phyloP scores from a whole-genome alignment of 306 rosid species.

The Nissolia schottii region DNA sequence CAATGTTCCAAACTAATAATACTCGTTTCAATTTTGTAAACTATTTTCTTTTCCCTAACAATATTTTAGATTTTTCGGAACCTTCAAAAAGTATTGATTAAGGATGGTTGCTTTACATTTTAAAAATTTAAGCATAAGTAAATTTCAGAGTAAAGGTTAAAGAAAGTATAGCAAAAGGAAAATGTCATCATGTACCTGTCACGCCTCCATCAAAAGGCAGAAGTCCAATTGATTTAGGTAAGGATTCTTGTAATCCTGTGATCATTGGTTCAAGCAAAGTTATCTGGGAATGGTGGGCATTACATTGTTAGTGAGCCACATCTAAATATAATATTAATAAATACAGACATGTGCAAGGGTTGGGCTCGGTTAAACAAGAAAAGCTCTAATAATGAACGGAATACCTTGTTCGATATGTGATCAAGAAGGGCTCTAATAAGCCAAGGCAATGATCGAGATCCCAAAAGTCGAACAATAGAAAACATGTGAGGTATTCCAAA shows the following conservation, averaged over 20 bases:
- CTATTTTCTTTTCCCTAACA: neutral
- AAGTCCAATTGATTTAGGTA: constrained; percentile 92
- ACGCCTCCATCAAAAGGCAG: constrained; percentile 98
- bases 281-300: constrained; percentile 45
- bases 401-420: constrained; percentile 94
- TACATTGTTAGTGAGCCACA: constrained; percentile 20
- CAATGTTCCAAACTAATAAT: neutral
- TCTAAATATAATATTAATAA: neutral
- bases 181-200: constrained; percentile 53
- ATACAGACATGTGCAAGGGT: neutral
- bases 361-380: too few relatives aligned
- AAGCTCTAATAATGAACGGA: constrained; percentile 20
- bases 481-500: constrained; percentile 94
- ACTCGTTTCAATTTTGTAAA: neutral
- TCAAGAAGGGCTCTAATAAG: constrained; percentile 93
- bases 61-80: neutral
- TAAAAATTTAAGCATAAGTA: neutral
- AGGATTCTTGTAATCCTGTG: constrained; percentile 85
- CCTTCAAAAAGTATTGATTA: neutral
- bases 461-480: constrained; percentile 74
- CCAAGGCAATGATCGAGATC: constrained; percentile 98
- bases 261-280: constrained; percentile 88
- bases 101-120: neutral
- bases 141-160: neutral
- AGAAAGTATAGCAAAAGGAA: neutral